Evolutionary conservation across 768 basidiomycete genomes (phyloP).

Genomic region (Mycena epipterygia): DNA sequence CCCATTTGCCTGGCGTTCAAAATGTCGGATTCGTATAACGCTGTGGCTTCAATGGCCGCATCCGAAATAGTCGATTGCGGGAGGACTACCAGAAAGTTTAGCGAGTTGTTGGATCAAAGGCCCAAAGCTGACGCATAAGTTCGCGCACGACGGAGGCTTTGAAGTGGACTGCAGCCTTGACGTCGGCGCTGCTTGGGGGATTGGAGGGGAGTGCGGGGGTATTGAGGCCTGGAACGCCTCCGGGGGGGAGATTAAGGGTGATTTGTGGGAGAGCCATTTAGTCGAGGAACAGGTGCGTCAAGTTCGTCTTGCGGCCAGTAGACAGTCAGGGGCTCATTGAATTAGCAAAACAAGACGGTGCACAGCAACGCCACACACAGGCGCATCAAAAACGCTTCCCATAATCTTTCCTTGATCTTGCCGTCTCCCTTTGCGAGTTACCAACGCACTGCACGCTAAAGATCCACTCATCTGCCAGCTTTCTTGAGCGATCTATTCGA

Average conservation of each 20-base stretch:
- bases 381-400: no score
- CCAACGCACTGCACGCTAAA: no score
- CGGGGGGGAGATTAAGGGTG: neutral
- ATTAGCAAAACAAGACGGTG: no score
- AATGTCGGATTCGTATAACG: neutral
- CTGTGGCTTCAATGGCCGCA: neutral
- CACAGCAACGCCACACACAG: no score
- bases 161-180: neutral
- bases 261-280: neutral
- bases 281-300: no score
- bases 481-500: no score
- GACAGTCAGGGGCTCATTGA: no score
- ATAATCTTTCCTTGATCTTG: no score
- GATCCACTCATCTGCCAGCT: no score
- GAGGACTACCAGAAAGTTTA: neutral
- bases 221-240: neutral
- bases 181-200: neutral
- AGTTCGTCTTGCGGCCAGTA: no score
- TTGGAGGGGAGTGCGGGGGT: neutral
- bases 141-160: neutral
- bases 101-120: neutral
- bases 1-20: neutral
- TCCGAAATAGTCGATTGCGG: neutral
- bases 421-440: no score
- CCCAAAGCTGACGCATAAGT: conserved; percentile 3